Conservation (phyloP, 2,329 filamentous ascomycete genomes). For the Leptographium procerum region DNA sequence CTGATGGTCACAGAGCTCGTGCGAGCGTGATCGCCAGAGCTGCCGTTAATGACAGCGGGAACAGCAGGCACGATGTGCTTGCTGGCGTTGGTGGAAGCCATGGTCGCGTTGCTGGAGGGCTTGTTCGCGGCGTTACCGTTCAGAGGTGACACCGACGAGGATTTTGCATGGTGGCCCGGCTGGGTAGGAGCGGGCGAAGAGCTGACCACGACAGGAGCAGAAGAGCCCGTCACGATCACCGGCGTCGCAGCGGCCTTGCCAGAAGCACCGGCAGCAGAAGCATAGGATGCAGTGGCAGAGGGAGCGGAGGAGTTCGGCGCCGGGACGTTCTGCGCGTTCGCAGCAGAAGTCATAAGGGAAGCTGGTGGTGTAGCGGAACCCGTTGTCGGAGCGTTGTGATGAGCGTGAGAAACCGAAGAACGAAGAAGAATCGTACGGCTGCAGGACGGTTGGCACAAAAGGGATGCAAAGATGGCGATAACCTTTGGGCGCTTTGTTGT, state of each 20-base stretch:
- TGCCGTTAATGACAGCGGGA: slow-evolving; percentile 60
- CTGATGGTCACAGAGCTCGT: slow-evolving; percentile 90
- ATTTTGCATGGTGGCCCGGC: slow-evolving; percentile 48
- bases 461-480: neutral
- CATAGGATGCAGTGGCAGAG: slow-evolving; percentile 50
- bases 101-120: slow-evolving; percentile 3
- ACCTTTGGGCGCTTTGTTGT: neutral
- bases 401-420: neutral
- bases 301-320: slow-evolving; percentile 45
- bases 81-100: slow-evolving; percentile 8
- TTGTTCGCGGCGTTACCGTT: slow-evolving; percentile 53
- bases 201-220: slow-evolving; percentile 43
- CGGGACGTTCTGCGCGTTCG: slow-evolving; percentile 42
- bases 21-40: slow-evolving; percentile 59
- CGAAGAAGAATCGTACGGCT: too few relatives aligned
- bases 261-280: slow-evolving; percentile 51
- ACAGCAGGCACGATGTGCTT: slow-evolving; percentile 44
- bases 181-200: slow-evolving; percentile 35
- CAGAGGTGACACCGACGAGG: slow-evolving; percentile 62
- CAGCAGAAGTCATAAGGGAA: slow-evolving; percentile 50
- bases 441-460: too few relatives aligned
- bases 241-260: slow-evolving; percentile 53
- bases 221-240: slow-evolving; percentile 48
- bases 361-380: neutral
- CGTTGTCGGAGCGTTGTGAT: neutral